Evolutionary conservation across 2,329 filamentous ascomycete genomes (phyloP).

Genomic region (Pseudogymnoascus sp.): DNA sequence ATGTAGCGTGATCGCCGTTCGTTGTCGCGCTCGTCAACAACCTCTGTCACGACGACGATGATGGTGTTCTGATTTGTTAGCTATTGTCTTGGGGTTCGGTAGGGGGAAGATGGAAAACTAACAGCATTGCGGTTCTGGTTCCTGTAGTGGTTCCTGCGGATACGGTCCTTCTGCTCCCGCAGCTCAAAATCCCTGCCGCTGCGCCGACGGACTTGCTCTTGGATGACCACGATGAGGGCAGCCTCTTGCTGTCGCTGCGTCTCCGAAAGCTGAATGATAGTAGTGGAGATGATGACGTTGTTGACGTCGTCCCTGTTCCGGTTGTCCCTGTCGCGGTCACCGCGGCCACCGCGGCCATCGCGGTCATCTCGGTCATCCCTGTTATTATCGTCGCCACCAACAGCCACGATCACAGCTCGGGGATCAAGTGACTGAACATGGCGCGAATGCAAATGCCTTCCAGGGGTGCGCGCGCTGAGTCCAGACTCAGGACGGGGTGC

Average conservation of each 20-base stretch:
- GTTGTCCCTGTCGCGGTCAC: too few relatives aligned
- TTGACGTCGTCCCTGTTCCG: constrained; percentile 1
- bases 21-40: constrained; percentile 19
- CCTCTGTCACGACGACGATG: constrained; percentile 22
- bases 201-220: background rate
- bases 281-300: background rate
- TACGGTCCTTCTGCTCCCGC: constrained; percentile 19
- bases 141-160: constrained; percentile 24
- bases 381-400: constrained; percentile 9
- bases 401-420: constrained; percentile 11
- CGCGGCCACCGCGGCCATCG: constrained; percentile 3
- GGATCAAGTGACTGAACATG: constrained; percentile 18
- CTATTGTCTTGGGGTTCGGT: background rate
- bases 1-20: constrained; percentile 21
- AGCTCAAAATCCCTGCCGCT: constrained; percentile 14
- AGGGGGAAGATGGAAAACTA: constrained; percentile 1
- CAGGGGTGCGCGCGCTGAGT: constrained; percentile 10
- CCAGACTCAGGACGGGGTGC: constrained; percentile 20
- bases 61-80: constrained; percentile 23
- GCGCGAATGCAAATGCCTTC: constrained; percentile 16
- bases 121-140: constrained; percentile 22
- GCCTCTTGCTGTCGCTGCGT: constrained; percentile 12
- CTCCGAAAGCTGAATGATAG: background rate
- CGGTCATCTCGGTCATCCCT: constrained; percentile 11
- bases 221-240: constrained; percentile 15